Conservation (phyloP, 805 yeast species). For the Yarrowia sp. region DNA sequence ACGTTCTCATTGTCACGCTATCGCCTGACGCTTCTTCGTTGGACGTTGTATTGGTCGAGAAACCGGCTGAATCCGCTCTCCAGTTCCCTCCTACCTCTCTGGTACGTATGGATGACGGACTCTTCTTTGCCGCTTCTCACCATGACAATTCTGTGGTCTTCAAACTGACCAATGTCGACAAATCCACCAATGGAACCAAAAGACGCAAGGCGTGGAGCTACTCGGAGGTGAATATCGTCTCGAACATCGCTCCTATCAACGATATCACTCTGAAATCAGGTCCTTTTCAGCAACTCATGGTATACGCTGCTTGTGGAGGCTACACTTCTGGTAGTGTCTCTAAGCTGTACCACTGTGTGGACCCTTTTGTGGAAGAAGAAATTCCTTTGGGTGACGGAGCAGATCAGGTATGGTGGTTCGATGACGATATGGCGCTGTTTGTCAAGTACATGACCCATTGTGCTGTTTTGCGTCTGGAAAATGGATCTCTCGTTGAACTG, state of each 20-base stretch:
- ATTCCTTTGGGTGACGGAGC: constrained; percentile 35
- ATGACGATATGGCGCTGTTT: constrained; percentile 7
- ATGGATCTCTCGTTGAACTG: constrained; percentile 20
- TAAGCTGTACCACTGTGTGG: constrained; percentile 14
- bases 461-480: background rate
- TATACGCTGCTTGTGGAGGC: constrained; percentile 35
- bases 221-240: constrained; percentile 5
- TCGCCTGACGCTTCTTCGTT: background rate
- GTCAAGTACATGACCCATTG: constrained; percentile 28
- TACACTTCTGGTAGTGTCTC: constrained; percentile 37
- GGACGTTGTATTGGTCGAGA: constrained; percentile 14
- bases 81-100: constrained; percentile 37
- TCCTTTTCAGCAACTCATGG: constrained; percentile 12
- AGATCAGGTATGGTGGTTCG: constrained; percentile 36
- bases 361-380: constrained; percentile 14
- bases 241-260: constrained; percentile 28
- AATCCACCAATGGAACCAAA: background rate
- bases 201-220: constrained; percentile 14
- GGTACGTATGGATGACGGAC: constrained; percentile 19
- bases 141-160: constrained; percentile 36
- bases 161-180: constrained; percentile 14
- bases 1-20: constrained; percentile 16
- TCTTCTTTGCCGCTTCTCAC: constrained; percentile 32
- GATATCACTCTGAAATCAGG: constrained; percentile 13
- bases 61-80: constrained; percentile 11